Evolutionary conservation across 2,329 filamentous ascomycete genomes (phyloP), one percentile per base, ranked within the genome.

Genomic region (Xylaria sp.): DNA sequence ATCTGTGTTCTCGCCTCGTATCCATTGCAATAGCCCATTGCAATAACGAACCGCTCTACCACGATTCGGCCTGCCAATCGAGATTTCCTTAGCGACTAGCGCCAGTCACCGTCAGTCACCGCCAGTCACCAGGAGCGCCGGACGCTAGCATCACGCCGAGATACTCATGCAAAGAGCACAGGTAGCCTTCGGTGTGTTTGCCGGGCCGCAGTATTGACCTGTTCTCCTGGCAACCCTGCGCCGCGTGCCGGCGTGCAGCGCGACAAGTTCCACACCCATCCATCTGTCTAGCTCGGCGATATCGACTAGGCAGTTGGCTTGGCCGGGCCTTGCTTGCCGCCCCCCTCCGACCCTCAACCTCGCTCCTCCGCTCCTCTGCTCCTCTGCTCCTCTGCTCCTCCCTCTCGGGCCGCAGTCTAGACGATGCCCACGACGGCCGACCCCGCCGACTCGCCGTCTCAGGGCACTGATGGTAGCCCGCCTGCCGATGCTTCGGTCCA

Each of bases 391-490:
- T n/a, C 33, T 49, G 33, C 38, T 25, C 29, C 20, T 1, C 29
- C 25, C 20, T n/a, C 25, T 22, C 1, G 7, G 13, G 25, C 22
- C 27, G 50, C 65, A 22, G 36, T n/a, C 10, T 20, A 17, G 22
- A 72, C 39, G n/a, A 76, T 77, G 75, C 61, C 72, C 49, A 51
- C 65, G 39, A 67, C 61, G 29, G 67, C 61, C 44, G 73, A 74
- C 27, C 59, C 63, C 38, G 49, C 65, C 60, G 73, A 75, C 75
- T 73, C 79, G 49, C 77, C 76, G 61, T 81, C 81, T 51, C 78
- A 78, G 61, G 80, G 80, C 67, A 76, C 79, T 66, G 77, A 79
- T 66, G 77, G 78, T 61, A 78, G 73, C 73, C 75, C 74, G 71
- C 73, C 79, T 54, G 76, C 77, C 62, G 80, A 80, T 66, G 73